A percentile compares a stretch with the other conserved stretches of the same genome.
Evolutionary conservation across 768 basidiomycete genomes (phyloP).

Genomic region (Naematelia aurantialba): DNA sequence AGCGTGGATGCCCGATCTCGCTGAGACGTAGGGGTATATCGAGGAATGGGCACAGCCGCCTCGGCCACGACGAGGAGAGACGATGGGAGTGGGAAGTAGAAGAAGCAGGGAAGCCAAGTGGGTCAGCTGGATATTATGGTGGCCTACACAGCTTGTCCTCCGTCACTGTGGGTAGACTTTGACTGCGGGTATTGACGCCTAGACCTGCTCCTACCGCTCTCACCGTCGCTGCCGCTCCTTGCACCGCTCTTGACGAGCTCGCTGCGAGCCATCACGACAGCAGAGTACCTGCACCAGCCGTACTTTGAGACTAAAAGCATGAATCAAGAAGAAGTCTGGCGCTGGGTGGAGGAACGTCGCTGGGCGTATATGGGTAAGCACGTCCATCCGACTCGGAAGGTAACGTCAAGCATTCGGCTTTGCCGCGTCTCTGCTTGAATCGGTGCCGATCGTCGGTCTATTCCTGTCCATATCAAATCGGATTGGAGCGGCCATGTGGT

Average conservation of each 20-base stretch:
- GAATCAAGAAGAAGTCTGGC: slow-evolving; percentile 63
- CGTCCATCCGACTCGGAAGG: background rate
- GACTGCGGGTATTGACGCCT: background rate
- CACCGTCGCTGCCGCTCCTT: slow-evolving; percentile 48
- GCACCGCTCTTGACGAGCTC: slow-evolving; percentile 49
- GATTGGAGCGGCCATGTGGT: slow-evolving; percentile 88
- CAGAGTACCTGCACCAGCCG: slow-evolving; percentile 53
- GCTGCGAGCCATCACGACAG: slow-evolving; percentile 51
- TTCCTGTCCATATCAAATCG: slow-evolving; percentile 80
- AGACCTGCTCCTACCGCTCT: slow-evolving; percentile 49
- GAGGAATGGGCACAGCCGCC: slow-evolving; percentile 50
- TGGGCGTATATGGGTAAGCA: slow-evolving; percentile 76
- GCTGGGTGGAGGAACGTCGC: slow-evolving; percentile 83
- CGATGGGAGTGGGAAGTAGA: slow-evolving; percentile 27
- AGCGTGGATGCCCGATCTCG: background rate
- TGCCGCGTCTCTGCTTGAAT: slow-evolving; percentile 72
- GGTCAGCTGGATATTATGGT: slow-evolving; percentile 47
- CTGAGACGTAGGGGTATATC: slow-evolving; percentile 40
- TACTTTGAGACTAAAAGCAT: slow-evolving; percentile 85
- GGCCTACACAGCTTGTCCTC: slow-evolving; percentile 46
- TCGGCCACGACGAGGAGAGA: slow-evolving; percentile 7
- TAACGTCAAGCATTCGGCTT: slow-evolving; percentile 73
- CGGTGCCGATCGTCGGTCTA: slow-evolving; percentile 74
- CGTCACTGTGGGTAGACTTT: slow-evolving; percentile 40
- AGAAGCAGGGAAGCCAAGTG: slow-evolving; percentile 24